Percentiles rank a stretch among this genome's conserved stretches.
Evolutionary conservation across 2,329 filamentous ascomycete species (phyloP).

Genomic region (Teratosphaeria viscida): DNA sequence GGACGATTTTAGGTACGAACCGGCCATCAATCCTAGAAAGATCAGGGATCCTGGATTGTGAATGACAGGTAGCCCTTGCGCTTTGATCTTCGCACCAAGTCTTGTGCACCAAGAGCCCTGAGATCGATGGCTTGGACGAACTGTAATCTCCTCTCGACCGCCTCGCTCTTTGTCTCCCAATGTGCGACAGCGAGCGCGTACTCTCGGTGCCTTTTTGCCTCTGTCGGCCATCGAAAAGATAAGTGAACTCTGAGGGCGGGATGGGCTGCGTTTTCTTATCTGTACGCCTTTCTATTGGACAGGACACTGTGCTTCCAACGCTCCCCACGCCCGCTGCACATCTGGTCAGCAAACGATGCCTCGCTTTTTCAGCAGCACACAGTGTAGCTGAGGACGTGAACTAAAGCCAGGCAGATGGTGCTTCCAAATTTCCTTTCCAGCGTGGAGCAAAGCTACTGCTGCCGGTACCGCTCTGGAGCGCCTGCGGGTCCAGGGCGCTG

Average conservation of each 20-base stretch:
- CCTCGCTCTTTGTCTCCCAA: background rate
- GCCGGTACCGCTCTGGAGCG: background rate
- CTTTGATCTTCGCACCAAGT: background rate
- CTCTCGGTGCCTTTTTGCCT: background rate
- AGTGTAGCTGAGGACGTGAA: background rate
- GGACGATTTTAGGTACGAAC: background rate
- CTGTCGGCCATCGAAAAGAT: background rate
- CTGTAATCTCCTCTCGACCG: background rate
- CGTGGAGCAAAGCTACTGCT: background rate
- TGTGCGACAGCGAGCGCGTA: background rate
- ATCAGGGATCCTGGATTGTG: background rate
- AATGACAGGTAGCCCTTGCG: background rate
- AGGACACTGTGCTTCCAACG: background rate
- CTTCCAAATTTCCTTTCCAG: background rate
- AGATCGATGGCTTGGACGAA: background rate
- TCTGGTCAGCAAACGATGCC: background rate
- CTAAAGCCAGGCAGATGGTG: background rate
- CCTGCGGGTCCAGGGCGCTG: background rate
- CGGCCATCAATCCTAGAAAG: background rate
- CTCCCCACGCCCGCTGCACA: background rate
- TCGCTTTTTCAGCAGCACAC: background rate
- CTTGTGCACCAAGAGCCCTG: too few species aligned
- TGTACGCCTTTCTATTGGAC: background rate
- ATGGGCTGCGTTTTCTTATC: background rate
- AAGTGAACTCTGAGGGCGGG: background rate